Conservation (phyloP, 345 rosid species). For the Turnera subulata region DNA sequence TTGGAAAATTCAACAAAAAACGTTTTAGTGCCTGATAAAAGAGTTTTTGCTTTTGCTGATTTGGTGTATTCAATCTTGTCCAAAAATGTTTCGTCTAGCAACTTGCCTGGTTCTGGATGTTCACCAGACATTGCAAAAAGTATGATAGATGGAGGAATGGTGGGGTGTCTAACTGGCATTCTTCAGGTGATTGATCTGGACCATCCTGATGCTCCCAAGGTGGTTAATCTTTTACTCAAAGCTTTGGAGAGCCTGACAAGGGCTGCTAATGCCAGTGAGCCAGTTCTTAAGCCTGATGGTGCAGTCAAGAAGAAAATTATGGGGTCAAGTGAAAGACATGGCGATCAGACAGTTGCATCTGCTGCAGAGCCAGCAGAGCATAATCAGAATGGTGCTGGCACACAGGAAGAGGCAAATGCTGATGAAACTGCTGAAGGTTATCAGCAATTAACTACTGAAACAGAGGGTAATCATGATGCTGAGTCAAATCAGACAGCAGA, state of each 20-base stretch:
- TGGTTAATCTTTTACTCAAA: conserved; percentile 78
- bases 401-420: conserved; percentile 41
- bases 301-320: conserved; percentile 52
- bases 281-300: conserved; percentile 57
- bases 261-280: conserved; percentile 90
- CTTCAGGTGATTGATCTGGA: conserved; percentile 87
- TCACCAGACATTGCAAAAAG: conserved; percentile 91
- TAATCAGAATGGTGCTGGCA: conserved; percentile 43
- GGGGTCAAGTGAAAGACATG: conserved; percentile 45
- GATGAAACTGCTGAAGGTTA: conserved; percentile 46
- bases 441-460: conserved; percentile 44
- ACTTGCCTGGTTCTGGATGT: conserved; percentile 77
- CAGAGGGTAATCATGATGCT: conserved; percentile 41
- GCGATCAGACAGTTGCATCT: conserved; percentile 38
- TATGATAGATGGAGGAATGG: conserved; percentile 94
- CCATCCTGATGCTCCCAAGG: conserved; percentile 93
- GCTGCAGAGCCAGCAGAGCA: conserved; percentile 43
- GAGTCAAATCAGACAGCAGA: conserved; percentile 43
- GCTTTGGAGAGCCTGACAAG: conserved; percentile 83
- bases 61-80: conserved; percentile 77
- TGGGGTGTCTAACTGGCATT: conserved; percentile 67
- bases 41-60: conserved; percentile 68
- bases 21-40: conserved; percentile 68
- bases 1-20: conserved; percentile 56
- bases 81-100: conserved; percentile 77